phyloP scores from a whole-genome alignment of 2,329 filamentous ascomycete genomes.

The Exophiala bonariae region DNA sequence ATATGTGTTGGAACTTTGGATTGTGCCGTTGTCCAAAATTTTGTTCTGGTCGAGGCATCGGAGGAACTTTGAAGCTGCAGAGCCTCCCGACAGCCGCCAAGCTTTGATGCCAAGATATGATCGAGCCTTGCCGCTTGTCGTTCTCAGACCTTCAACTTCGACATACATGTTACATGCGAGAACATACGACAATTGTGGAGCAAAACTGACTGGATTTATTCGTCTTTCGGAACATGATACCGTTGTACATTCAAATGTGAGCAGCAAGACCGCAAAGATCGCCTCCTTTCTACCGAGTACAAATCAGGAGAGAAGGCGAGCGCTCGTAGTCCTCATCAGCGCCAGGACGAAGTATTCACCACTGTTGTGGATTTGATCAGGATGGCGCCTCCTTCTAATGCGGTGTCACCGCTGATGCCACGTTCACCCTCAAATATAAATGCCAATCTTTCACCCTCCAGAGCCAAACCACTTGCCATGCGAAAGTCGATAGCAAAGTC shows the following conservation, averaged over 20 bases:
- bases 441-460: constrained; percentile 34
- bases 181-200: too few relatives aligned
- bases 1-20: too few relatives aligned
- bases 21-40: too few relatives aligned
- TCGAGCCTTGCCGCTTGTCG: background rate
- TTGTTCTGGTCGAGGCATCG: too few relatives aligned
- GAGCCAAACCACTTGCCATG: constrained; percentile 36
- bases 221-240: too few relatives aligned
- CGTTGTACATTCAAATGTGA: too few relatives aligned
- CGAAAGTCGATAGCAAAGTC: constrained; percentile 31
- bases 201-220: too few relatives aligned
- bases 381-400: constrained; percentile 33
- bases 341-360: background rate
- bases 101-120: constrained; percentile 3
- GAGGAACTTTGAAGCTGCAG: too few relatives aligned
- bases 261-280: too few relatives aligned
- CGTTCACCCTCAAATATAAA: constrained; percentile 38
- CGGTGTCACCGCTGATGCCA: constrained; percentile 43
- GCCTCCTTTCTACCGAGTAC: background rate
- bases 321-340: background rate
- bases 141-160: background rate
- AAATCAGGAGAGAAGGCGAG: background rate
- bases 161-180: too few relatives aligned
- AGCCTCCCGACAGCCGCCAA: too few relatives aligned
- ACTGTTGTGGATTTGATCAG: constrained; percentile 3